Percentiles rank a stretch among this genome's conserved stretches.
Conservation (phyloP, 192 early-diverging fungal genomes). For the Gaertneriomyces semiglobifer region DNA sequence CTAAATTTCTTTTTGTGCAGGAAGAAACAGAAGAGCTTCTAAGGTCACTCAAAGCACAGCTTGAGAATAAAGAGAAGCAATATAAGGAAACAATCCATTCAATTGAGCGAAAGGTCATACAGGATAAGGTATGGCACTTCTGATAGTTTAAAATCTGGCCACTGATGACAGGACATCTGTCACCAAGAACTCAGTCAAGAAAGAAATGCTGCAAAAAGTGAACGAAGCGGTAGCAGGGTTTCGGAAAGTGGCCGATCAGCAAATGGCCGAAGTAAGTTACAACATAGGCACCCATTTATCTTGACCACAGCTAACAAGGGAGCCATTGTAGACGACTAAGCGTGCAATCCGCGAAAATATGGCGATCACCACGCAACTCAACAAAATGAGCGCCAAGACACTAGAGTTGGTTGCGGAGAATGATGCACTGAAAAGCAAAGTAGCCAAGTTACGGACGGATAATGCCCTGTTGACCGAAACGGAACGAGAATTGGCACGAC, state of each 20-base stretch:
- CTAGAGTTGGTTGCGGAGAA: constrained; percentile 53
- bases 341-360: constrained; percentile 63
- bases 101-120: constrained; percentile 58
- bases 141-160: neutral
- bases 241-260: constrained; percentile 57
- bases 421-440: constrained; percentile 42
- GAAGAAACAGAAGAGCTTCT: constrained; percentile 53
- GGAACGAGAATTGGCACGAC: constrained; percentile 52
- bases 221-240: constrained; percentile 59
- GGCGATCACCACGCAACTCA: constrained; percentile 55
- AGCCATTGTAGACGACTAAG: constrained; percentile 48
- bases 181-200: constrained; percentile 49
- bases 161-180: no score
- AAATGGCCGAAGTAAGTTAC: constrained; percentile 53
- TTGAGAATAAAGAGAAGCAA: constrained; percentile 48
- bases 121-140: constrained; percentile 48
- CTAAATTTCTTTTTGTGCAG: constrained; percentile 8
- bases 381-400: constrained; percentile 55
- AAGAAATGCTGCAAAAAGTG: constrained; percentile 61
- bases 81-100: constrained; percentile 53
- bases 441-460: constrained; percentile 41
- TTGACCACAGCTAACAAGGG: neutral
- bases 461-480: constrained; percentile 48
- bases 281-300: constrained; percentile 4
- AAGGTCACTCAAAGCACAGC: constrained; percentile 26